Base-by-base conservation (phyloP, 257 asterid species). In the Catharanthus roseus region DNA sequence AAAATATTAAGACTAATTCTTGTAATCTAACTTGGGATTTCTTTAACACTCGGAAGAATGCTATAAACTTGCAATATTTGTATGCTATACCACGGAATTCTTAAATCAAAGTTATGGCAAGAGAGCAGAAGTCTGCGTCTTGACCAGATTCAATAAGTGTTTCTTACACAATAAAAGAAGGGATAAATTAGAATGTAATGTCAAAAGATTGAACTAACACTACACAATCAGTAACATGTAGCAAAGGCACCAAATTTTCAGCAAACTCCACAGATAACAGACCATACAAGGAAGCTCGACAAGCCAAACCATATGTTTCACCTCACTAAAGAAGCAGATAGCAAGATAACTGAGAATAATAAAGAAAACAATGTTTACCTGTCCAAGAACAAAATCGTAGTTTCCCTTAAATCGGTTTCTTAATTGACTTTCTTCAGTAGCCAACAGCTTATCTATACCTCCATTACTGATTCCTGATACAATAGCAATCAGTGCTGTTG, bases 391-490 rank as follows among this genome's bases (percentile, higher is more conserved):
- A 74, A 91, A 95, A 63, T 86, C 89, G 47, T 80, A 91, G 82
- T 89, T 95, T 11, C 89, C 89, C 80, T 95, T 95, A 65, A 91
- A 95, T 54, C 89, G 81, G 38, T 78, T 87, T 81, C 95, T 86
- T 81, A 95, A 45, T 69, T 91, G 86, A 72, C 75, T 67, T 87
- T 91, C 93, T 7, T 89, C 79, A 38, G 84, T 87, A 50, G 86
- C 85, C 84, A 93, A 81, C 79, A 89, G 82, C 72, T 83, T 82
- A 33, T 34, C 79, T 3, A 84, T 71, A 28, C 86, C 78, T 18
- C 89, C 90, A 76, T 91, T 95, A 76, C 99, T 89, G 56, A 95
- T 91, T 69, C 97, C 97, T 0, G 99, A 95, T 67, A 85, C 96
- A 57, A 88, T 73, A 24, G 97, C 99, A 72, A 95, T 80, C 83